Base-by-base conservation (phyloP, 768 basidiomycete species). In the Podaxis sp. region DNA sequence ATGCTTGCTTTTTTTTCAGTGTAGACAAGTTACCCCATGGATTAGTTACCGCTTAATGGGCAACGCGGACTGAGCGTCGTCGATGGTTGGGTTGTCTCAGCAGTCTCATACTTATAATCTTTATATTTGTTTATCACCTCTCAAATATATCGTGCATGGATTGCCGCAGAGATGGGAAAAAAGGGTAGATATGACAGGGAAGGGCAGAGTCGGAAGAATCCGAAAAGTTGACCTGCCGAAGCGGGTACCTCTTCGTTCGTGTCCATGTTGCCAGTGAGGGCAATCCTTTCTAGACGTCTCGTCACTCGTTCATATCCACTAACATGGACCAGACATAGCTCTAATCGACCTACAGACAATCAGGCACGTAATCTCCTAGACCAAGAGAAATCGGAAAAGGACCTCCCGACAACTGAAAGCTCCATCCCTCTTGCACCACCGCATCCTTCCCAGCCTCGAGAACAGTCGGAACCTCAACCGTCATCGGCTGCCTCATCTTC, bases 221-320 rank as follows among this genome's bases (percentile, higher is more conserved):
- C 59, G 59, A 60, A 40, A 13, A 17, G 27, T n/a, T 13, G n/a
- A n/a, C 9, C 37, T 51, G 37, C 37, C 12, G 37, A 19, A 29
- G 22, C 22, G 19, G 38, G 36, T 13, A 15, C 17, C 11, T 36
- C 50, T 53, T 43, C 19, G 15, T 60, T 50, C 27, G 12, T 60
- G 59, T 40, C 49, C 60, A 61, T 61, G 57, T 37, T 51, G 54
- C 33, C 60, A 47, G 54, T 29, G 60, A 61, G 60, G 60, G 27
- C 60, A 24, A 36, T 61, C 47, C 54, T 61, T 37, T 37, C 54
- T 33, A 24, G 60, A 27, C 60, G 29, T 33, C 4, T 55, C 22
- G n/a, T 50, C 60, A 37, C 54, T 50, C 54, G 60, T 43, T 61
- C 54, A 27, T 24, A 37, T 38, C 37, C 43, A 15, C 13, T 33